A percentile compares a stretch with the other conserved stretches of the same genome.
Conservation (phyloP, 345 rosid genomes). For the Mangifera indica region DNA sequence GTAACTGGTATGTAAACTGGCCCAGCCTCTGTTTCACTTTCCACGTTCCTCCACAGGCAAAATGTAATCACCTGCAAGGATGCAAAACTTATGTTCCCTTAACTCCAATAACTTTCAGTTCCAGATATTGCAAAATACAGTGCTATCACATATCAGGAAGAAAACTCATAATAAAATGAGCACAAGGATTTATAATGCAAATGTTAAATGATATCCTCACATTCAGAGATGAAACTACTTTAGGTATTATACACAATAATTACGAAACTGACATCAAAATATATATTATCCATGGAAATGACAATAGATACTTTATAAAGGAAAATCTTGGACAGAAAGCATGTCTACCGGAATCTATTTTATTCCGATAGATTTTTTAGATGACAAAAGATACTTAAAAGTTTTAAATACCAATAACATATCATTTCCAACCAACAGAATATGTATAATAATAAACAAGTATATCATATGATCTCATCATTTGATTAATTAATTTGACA, state of each 20-base stretch:
- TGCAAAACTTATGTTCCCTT: background rate
- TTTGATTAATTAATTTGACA: background rate
- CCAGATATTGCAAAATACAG: too few relatives aligned
- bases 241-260: background rate
- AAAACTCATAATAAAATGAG: background rate
- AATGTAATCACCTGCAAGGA: conserved; percentile 26
- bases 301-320: background rate
- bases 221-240: background rate
- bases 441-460: background rate
- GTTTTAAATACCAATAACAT: background rate
- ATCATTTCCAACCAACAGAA: background rate
- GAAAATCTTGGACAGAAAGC: background rate
- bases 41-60: conserved; percentile 15
- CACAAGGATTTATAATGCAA: background rate
- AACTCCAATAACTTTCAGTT: background rate
- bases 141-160: background rate
- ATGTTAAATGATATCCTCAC: background rate
- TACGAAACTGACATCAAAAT: background rate
- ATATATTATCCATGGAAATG: background rate
- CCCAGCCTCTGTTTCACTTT: conserved; percentile 15
- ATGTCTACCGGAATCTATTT: background rate
- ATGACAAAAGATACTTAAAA: background rate
- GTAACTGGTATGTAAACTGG: conserved; percentile 14
- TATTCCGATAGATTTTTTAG: background rate
- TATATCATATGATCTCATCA: conserved; percentile 3